Evolutionary conservation across 768 basidiomycete genomes (phyloP).

Genomic region (Suillus cothurnatus): DNA sequence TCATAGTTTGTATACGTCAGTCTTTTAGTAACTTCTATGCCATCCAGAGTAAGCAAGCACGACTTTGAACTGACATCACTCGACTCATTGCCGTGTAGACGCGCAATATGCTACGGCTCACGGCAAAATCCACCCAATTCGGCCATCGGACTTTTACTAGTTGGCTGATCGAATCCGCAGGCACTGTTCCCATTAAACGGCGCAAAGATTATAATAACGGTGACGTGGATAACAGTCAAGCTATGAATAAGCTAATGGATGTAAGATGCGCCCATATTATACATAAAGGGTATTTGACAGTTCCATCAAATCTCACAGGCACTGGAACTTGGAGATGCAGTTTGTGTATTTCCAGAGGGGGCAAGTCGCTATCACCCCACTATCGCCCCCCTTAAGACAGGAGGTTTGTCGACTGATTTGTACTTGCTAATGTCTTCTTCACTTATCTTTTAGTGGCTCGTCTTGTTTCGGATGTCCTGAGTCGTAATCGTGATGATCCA

Average conservation of each 20-base stretch:
- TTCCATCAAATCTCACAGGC: slow-evolving; percentile 47
- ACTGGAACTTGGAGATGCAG: slow-evolving; percentile 72
- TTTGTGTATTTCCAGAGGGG: slow-evolving; percentile 87
- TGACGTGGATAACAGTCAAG: slow-evolving; percentile 63
- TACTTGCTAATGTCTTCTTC: slow-evolving; percentile 4
- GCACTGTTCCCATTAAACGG: slow-evolving; percentile 82
- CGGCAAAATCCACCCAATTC: slow-evolving; percentile 88
- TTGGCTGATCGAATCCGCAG: slow-evolving; percentile 88
- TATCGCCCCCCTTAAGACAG: slow-evolving; percentile 88
- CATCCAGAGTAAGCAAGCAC: slow-evolving; percentile 52
- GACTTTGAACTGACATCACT: not conserved
- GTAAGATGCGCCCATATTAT: slow-evolving; percentile 36
- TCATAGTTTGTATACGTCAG: slow-evolving; percentile 35
- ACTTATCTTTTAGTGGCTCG: slow-evolving; percentile 59
- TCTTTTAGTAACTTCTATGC: slow-evolving; percentile 73
- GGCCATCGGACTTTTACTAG: slow-evolving; percentile 82
- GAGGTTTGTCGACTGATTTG: slow-evolving; percentile 50
- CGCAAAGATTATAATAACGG: slow-evolving; percentile 66
- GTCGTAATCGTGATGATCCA: slow-evolving; percentile 64
- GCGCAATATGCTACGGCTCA: slow-evolving; percentile 80
- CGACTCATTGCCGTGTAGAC: slow-evolving; percentile 42
- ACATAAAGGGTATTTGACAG: slow-evolving; percentile 9
- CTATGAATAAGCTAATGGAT: slow-evolving; percentile 70
- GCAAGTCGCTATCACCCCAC: slow-evolving; percentile 83
- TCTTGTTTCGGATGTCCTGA: slow-evolving; percentile 76